Conservation (phyloP, 2,329 filamentous ascomycete genomes). For the Colletotrichum shisoi region DNA sequence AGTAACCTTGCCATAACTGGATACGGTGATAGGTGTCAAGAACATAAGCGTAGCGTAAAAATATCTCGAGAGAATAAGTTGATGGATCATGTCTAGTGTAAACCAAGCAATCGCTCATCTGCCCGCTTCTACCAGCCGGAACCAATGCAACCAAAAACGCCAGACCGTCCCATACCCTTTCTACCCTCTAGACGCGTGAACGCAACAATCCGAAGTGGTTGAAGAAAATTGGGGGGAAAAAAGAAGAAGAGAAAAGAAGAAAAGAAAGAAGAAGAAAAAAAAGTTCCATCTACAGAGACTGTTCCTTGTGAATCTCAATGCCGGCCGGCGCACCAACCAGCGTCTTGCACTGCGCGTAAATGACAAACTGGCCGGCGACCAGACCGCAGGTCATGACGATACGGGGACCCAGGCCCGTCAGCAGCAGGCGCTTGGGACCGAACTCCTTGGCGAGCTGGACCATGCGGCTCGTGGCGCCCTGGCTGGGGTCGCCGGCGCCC, state of each 20-base stretch:
- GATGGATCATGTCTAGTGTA: neutral
- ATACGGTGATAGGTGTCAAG: neutral
- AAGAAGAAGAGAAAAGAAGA: no score
- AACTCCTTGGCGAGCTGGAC: conserved; percentile 61
- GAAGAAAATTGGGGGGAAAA: no score
- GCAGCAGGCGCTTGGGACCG: conserved; percentile 57
- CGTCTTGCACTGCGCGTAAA: conserved; percentile 63
- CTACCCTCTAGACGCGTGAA: neutral
- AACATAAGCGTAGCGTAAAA: no score
- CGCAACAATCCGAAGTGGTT: no score
- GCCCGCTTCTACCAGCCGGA: conserved; percentile 7
- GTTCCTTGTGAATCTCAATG: conserved; percentile 63
- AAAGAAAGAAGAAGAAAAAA: no score
- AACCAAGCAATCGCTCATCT: conserved; percentile 13
- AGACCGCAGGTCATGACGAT: conserved; percentile 63
- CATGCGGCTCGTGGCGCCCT: conserved; percentile 60
- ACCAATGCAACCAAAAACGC: conserved; percentile 18
- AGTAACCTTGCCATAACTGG: rapidly evolving
- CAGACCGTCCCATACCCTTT: neutral
- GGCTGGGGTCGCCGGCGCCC: conserved; percentile 58
- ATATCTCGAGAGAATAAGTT: neutral
- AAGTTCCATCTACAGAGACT: conserved; percentile 10
- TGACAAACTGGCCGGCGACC: conserved; percentile 63
- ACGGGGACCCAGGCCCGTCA: conserved; percentile 60
- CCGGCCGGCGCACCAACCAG: conserved; percentile 60